Evolutionary conservation across 257 asterid species (phyloP), one percentile per base, ranked within the genome.

Genomic region (Leptodermis oblonga): DNA sequence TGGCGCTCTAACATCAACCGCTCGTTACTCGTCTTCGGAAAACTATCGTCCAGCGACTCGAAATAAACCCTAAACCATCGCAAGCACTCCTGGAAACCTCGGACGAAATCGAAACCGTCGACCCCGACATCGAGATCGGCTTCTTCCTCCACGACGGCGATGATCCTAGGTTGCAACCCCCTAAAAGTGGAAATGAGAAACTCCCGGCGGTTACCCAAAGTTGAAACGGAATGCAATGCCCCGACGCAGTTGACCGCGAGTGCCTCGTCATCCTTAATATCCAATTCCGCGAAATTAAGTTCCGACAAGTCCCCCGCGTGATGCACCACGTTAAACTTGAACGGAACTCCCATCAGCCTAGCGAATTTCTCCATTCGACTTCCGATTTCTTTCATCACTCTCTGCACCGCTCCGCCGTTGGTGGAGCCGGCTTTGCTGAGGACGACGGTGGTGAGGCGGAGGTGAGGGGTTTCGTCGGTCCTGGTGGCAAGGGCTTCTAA

Each of bases 21-120:
- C 70, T 91, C 99, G 25, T 94, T 89, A 48, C 97, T 91, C 1
- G 95, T 83, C 36, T 79, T 77, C 0, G 83, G 49, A n/a, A 94
- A 94, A 41, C 92, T 72, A 43, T 91, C 98, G 4, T 94, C 99
- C 73, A 94, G 39, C 18, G 95, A 83, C 83, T 94, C 96, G 15
- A 94, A 91, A 69, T 89, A 94, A 78, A 94, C 86, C 86, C 98
- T 94, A 84, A 86, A 88, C 99, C 99, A 94, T 65, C 87, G 77
- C 73, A 94, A 53, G 62, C 97, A 85, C 65, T 91, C 97, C 59
- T 83, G 82, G 23, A 94, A 94, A 7, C 97, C 93, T 26, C 69
- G 69, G 9, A 94, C 74, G 17, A 89, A 94, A 20, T 85, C 95
- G 1, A 41, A 68, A 15, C 96, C 86, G 8, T 85, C 96, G n/a